A percentile compares a stretch with the other conserved stretches of the same genome.
These are phyloP conservation scores for Annulohypoxylon maeteangense DNA, from an alignment of 495 filamentous ascomycete species.

Conservation along the genomic window DNA sequence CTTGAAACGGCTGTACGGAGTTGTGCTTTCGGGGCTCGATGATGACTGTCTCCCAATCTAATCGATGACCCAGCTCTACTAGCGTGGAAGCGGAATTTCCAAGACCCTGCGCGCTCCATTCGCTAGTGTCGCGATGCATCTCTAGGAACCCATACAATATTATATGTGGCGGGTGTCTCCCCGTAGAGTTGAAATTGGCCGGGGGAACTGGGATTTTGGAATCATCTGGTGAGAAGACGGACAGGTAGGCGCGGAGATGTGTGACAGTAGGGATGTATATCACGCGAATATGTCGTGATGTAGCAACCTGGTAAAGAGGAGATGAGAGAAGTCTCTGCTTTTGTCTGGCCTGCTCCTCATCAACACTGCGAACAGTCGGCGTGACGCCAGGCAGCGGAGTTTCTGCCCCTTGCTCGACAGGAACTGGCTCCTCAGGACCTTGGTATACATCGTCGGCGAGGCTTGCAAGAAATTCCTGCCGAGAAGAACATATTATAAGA, in stretches of 20 bases:
- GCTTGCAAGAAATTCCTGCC: slow-evolving; percentile 68
- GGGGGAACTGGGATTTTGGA: slow-evolving; percentile 45
- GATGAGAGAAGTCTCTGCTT: slow-evolving; percentile 62
- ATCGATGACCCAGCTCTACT: slow-evolving; percentile 70
- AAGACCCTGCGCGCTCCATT: slow-evolving; percentile 87
- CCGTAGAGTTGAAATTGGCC: background rate
- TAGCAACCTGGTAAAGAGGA: slow-evolving; percentile 74
- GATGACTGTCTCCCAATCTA: slow-evolving; percentile 48
- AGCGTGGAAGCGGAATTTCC: slow-evolving; percentile 72
- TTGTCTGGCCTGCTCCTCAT: slow-evolving; percentile 8
- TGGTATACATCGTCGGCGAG: slow-evolving; percentile 49
- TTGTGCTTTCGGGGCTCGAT: slow-evolving; percentile 45
- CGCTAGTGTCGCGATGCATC: slow-evolving; percentile 76
- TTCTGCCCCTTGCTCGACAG: background rate
- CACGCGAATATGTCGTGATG: slow-evolving; percentile 72
- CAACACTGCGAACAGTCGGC: background rate
- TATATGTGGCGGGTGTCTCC: slow-evolving; percentile 54
- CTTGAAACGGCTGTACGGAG: slow-evolving; percentile 36
- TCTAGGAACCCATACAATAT: slow-evolving; percentile 73
- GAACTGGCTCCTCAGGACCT: background rate
- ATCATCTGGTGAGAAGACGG: slow-evolving; percentile 57
- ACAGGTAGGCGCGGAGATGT: slow-evolving; percentile 78
- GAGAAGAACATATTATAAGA: slow-evolving; percentile 76
- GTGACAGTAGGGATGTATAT: slow-evolving; percentile 79
- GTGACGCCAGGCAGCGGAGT: background rate